phyloP scores from a whole-genome alignment of 495 filamentous ascomycete genomes.

The Aspergillus homomorphus region DNA sequence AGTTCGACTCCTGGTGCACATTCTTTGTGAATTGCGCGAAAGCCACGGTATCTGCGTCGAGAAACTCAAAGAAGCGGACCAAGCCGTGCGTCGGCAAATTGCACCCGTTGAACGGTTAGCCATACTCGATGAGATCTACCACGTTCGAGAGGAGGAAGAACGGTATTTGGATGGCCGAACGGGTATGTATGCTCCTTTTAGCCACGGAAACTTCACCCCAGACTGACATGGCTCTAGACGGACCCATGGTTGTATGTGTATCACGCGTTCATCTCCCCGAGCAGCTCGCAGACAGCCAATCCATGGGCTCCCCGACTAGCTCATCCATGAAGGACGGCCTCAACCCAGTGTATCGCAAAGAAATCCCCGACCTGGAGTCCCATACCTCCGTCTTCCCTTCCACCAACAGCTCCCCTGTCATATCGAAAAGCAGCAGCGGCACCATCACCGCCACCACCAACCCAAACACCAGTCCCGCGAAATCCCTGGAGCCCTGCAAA shows the following conservation, averaged over 20 bases:
- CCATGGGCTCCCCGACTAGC: slow-evolving; percentile 10
- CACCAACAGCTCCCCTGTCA: slow-evolving; percentile 13
- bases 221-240: slow-evolving; percentile 12
- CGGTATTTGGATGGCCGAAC: slow-evolving; percentile 53
- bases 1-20: slow-evolving; percentile 57
- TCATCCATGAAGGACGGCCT: slow-evolving; percentile 6
- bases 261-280: slow-evolving; percentile 36
- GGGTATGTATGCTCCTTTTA: slow-evolving; percentile 38
- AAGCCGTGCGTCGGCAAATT: slow-evolving; percentile 43
- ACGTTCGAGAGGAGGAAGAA: slow-evolving; percentile 60
- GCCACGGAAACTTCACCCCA: neutral
- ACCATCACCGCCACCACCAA: slow-evolving; percentile 13
- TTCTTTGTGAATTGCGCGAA: slow-evolving; percentile 47
- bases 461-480: slow-evolving; percentile 12
- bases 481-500: slow-evolving; percentile 8
- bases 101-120: slow-evolving; percentile 34
- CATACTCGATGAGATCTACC: slow-evolving; percentile 63
- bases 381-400: slow-evolving; percentile 25
- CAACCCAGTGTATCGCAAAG: slow-evolving; percentile 18
- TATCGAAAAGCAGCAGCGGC: slow-evolving; percentile 14
- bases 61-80: slow-evolving; percentile 39
- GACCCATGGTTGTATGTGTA: slow-evolving; percentile 25
- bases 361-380: slow-evolving; percentile 21
- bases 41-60: slow-evolving; percentile 37
- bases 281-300: slow-evolving; percentile 16